A percentile compares a stretch with the other conserved stretches of the same genome.
Conservation (phyloP, 805 yeast genomes). For the Starmera amethionina region DNA sequence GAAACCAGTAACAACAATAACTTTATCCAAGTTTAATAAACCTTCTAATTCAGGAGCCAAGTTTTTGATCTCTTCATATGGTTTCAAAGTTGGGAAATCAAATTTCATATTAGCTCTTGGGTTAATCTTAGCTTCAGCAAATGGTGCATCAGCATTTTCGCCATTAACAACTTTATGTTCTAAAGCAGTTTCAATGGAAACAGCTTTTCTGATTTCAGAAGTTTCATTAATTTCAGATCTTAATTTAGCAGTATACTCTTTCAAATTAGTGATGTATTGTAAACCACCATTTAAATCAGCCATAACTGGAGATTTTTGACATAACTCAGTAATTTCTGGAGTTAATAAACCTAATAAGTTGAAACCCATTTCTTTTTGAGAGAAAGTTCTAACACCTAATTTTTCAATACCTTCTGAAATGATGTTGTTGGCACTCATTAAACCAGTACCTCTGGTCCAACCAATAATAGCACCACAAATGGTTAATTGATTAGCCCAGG, state of each 20-base stretch:
- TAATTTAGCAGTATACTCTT: slow-evolving; percentile 72
- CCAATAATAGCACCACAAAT: slow-evolving; percentile 98
- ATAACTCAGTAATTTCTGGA: slow-evolving; percentile 72
- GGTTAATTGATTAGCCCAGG: slow-evolving; percentile 91
- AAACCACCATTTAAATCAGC: slow-evolving; percentile 99
- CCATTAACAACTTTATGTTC: slow-evolving; percentile 81
- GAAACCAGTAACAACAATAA: slow-evolving; percentile 94
- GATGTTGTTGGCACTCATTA: slow-evolving; percentile 94
- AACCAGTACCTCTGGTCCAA: slow-evolving; percentile 99
- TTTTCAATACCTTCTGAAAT: slow-evolving; percentile 97
- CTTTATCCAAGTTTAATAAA: slow-evolving; percentile 82
- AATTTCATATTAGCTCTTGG: slow-evolving; percentile 95
- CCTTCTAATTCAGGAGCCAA: slow-evolving; percentile 75
- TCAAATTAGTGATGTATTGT: slow-evolving; percentile 85
- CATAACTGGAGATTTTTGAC: slow-evolving; percentile 91
- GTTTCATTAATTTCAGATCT: slow-evolving; percentile 70
- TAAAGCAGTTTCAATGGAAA: slow-evolving; percentile 83
- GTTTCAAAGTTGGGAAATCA: slow-evolving; percentile 82
- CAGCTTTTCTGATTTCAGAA: slow-evolving; percentile 91
- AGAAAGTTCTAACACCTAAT: slow-evolving; percentile 94
- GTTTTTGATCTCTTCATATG: slow-evolving; percentile 63
- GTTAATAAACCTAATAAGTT: slow-evolving; percentile 90
- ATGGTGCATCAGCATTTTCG: slow-evolving; percentile 79
- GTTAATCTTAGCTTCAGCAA: slow-evolving; percentile 63
- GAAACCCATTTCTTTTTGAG: slow-evolving; percentile 99